Base-by-base conservation (phyloP, 2,329 filamentous ascomycete species). In the Diaporthe nobilis region DNA sequence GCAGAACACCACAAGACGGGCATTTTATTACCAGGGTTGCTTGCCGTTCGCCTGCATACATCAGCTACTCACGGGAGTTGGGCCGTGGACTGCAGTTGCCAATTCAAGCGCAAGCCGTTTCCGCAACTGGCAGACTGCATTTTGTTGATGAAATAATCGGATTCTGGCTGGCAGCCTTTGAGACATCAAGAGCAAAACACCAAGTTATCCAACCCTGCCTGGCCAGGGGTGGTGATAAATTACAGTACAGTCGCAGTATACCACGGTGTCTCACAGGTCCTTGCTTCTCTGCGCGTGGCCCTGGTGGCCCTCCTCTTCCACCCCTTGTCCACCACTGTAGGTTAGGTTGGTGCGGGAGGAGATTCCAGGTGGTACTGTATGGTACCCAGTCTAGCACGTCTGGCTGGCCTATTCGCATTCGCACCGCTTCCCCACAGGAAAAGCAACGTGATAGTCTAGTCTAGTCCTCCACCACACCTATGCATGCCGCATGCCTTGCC, bases 381-480 rank as follows among this genome's bases (percentile, higher is more conserved):
- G 10, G 42, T 37, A 49, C 47, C 47, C n/a, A 68, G 65, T 68
- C 65, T 34, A 17, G 61, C 42, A 65, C 7, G 17, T 34, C 42
- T n/a, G 34, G 47, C 65, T 28, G 65, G 47, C 65, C 65, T 68
- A 68, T 39, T 53, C 65, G 31, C 28, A 15, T 53, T 68, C 44
- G 47, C 10, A 34, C 31, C 15, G 31, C 47, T 68, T 68, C 65
- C 65, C 65, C 65, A 68, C 63, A 68, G 47, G 22, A 68, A 53
- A 53, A 31, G 60, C 65, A 68, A 68, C 47, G 65, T 68, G 47
- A 68, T 68, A 53, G 65, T 28, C 55, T 58, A 58, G 28, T 15
- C 44, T 22, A 34, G 63, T 67, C 44, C 44, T n/a, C 28, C 44
- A n/a, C 42, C 44, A 51, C 63, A 34, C 28, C 10, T 25, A 49